Percentiles rank a stretch among this genome's conserved stretches.
phyloP scores from a whole-genome alignment of 129 eudicot species.

The Flaveria bidentis region DNA sequence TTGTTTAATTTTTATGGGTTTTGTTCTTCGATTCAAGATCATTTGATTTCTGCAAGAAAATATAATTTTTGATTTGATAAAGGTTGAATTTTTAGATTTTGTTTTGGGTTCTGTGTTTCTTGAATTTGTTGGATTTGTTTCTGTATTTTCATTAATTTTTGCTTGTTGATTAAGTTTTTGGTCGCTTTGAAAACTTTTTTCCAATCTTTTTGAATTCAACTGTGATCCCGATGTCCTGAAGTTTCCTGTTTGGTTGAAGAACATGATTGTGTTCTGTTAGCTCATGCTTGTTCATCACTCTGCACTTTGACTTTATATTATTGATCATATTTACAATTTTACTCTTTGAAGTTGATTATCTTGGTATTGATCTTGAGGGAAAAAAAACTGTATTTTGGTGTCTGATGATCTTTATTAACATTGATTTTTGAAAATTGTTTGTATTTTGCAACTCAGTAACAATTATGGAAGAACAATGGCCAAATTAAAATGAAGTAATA shows the following conservation, averaged over 20 bases:
- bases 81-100: not conserved
- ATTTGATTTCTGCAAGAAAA: not conserved
- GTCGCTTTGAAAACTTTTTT: not conserved
- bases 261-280: not conserved
- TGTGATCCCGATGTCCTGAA: constrained; percentile 25
- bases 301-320: constrained; percentile 3
- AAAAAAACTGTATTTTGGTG: not conserved
- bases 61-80: not conserved
- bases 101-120: constrained; percentile 14
- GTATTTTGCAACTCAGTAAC: not conserved
- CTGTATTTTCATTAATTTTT: not conserved
- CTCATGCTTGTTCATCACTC: constrained; percentile 20
- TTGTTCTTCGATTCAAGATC: constrained; percentile 1
- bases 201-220: constrained; percentile 1
- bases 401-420: not conserved
- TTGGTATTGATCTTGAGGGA: no score
- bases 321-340: not conserved
- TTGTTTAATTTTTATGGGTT: constrained; percentile 1
- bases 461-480: not conserved
- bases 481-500: not conserved
- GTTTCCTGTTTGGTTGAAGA: constrained; percentile 1
- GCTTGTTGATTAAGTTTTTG: not conserved
- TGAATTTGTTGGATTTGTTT: constrained; percentile 5
- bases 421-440: not conserved
- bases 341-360: not conserved